Evolutionary conservation across 2,329 filamentous ascomycete genomes (phyloP), one percentile per base, ranked within the genome.

Genomic region (Fusarium tricinctum): DNA sequence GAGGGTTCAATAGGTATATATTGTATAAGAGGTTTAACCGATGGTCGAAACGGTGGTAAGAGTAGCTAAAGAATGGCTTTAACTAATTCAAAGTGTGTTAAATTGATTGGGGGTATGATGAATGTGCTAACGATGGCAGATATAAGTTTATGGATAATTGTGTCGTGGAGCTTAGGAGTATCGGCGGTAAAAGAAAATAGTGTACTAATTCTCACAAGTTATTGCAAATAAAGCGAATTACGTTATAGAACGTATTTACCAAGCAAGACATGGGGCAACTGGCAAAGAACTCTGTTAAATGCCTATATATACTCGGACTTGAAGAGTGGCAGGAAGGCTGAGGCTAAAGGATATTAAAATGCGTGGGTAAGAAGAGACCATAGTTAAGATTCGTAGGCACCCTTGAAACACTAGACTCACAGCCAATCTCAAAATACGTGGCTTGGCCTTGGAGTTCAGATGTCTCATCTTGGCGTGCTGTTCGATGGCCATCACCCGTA

Each of bases 301-400:
- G 43, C 30, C 22, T n/a, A 26, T 46, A 46, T 46, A 46, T 46
- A 46, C 43, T 32, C 22, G 43, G 43, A 46, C 43, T 46, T 13
- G 23, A 26, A 46, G 43, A 46, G 43, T 32, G 43, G 22, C 22
- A 46, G 23, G 43, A 46, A 30, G 28, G 10, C 23, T 46, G 43
- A 46, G 43, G 43, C 30, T 28, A 32, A 46, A 30, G 23, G 22
- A 26, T 46, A 46, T 46, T 23, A 46, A 28, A 3, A 32, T 23
- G 20, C 43, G 22, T 46, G 43, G n/a, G n/a, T n/a, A n/a, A 46
- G 7, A 46, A 46, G 43, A 46, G 23, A 32, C 43, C 43, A 46
- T 46, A 23, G 20, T 32, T 26, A 15, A 46, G 23, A 28, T 20
- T 30, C 43, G 17, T 23, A 46, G 28, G 43, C 22, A 46, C 23